These are phyloP conservation scores for Pinus tabuliformis DNA, from an alignment of 75 land plant species.

Conservation along the genomic window DNA sequence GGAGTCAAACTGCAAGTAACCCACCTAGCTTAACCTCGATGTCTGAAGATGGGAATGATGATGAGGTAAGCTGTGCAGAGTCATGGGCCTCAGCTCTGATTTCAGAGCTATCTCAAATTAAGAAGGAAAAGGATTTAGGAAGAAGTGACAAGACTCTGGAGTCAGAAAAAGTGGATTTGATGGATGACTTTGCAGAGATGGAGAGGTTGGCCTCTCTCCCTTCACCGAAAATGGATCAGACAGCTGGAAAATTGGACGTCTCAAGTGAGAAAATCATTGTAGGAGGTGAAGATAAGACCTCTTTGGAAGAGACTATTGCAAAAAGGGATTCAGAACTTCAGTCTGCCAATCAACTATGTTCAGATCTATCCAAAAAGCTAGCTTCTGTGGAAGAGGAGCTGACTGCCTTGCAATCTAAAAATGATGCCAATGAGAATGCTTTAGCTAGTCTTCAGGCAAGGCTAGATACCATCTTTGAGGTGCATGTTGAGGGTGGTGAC, in stretches of 20 bases:
- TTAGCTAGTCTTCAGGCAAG: constrained; percentile 44
- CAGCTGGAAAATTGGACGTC: neutral
- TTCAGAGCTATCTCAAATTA: constrained; percentile 57
- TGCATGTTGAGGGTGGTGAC: constrained; percentile 29
- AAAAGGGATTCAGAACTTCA: constrained; percentile 13
- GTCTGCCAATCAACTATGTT: constrained; percentile 22
- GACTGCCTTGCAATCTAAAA: constrained; percentile 13
- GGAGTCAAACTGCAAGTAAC: constrained; percentile 33
- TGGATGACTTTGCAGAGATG: constrained; percentile 98
- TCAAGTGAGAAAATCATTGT: constrained; percentile 3
- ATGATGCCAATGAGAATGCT: constrained; percentile 20
- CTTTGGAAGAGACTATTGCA: constrained; percentile 15
- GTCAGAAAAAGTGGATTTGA: constrained; percentile 56
- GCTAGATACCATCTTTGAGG: constrained; percentile 45
- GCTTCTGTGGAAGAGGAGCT: constrained; percentile 26
- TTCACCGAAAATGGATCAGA: constrained; percentile 22
- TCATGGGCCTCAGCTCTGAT: constrained; percentile 56
- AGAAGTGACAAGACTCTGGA: constrained; percentile 25
- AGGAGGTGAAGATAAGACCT: neutral
- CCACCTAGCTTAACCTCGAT: constrained; percentile 63
- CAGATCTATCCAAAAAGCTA: constrained; percentile 20
- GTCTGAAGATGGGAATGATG: constrained; percentile 81
- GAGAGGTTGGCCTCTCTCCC: constrained; percentile 67
- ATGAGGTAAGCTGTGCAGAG: constrained; percentile 56
- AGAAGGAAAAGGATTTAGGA: constrained; percentile 35